Conservation (phyloP, 495 filamentous ascomycete species). For the Penicillium subrubescens region DNA sequence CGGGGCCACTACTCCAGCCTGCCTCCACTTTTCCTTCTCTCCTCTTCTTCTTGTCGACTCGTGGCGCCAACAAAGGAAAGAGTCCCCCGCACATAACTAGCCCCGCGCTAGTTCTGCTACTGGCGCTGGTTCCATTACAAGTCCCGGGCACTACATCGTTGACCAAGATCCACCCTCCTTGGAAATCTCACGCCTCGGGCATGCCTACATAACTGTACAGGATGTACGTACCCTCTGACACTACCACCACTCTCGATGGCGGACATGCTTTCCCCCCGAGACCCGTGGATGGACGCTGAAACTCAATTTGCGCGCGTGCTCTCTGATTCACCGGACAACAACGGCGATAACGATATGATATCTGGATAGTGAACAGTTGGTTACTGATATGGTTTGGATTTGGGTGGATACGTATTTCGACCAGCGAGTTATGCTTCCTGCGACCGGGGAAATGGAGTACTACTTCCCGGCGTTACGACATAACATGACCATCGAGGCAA, state of each 20-base stretch:
- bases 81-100: background rate
- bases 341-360: background rate
- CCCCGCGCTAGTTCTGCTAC: background rate
- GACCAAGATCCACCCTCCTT: background rate
- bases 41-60: conserved; percentile 7
- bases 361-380: background rate
- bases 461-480: background rate
- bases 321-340: background rate
- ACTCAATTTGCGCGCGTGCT: background rate
- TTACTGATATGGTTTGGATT: background rate
- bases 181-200: background rate
- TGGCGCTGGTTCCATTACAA: background rate
- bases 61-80: conserved; percentile 3
- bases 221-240: background rate
- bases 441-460: background rate
- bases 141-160: background rate
- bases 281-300: background rate
- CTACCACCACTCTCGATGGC: background rate
- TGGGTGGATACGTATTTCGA: background rate
- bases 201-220: background rate
- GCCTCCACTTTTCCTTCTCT: background rate
- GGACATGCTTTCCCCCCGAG: background rate
- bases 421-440: background rate
- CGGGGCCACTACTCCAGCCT: background rate
- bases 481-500: background rate